Evolutionary conservation across 768 basidiomycete species (phyloP), one percentile per base, ranked within the genome.

Genomic region (Amanita molliuscula): DNA sequence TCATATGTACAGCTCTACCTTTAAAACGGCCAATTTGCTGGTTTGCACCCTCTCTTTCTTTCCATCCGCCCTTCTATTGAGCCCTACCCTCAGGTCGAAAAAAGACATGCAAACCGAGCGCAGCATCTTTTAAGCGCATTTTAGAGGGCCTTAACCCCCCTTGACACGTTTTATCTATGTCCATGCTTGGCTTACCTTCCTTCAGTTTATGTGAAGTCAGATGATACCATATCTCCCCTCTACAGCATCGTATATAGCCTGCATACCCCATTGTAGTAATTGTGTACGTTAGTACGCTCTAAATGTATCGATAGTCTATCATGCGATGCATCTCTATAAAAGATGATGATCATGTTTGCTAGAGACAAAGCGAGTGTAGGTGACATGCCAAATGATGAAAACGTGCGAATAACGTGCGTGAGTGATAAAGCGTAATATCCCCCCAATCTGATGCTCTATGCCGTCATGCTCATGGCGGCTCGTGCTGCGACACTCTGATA

Each of bases 1-100:
- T 65, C 84, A 88, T 60, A 83, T 89, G 77, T 89, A 88, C 60
- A 84, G 81, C 51, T 86, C 84, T 38, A 88, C 87, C n/a, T 83
- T 79, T 61, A 85, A 85, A 66, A 84, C 83, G 5, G 87, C 87
- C 50, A 89, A 90, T 63, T 63, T 90, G 28, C 68, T 88, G 57
- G 85, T 88, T 56, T 53, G 68, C 59, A 16, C 5, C 9, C 3
- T 20, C 20, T 20, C 28, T 11, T 11, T 47, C 49, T 56, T 38
- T 42, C 20, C 16, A 37, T 3, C 44, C 20, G 13, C 16, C 41
- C 2, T 38, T 33, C 35, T 29, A 38, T 40, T 36, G 11, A 43
- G 13, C 44, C 36, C 37, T 34, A 37, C 31, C 50, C 31, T 43
- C 29, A 80, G 78, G 78, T 82, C 55, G 71, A 79, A 51, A 81